Conservation (phyloP, 192 early-diverging fungal species). For the Entrophospora sp. region DNA sequence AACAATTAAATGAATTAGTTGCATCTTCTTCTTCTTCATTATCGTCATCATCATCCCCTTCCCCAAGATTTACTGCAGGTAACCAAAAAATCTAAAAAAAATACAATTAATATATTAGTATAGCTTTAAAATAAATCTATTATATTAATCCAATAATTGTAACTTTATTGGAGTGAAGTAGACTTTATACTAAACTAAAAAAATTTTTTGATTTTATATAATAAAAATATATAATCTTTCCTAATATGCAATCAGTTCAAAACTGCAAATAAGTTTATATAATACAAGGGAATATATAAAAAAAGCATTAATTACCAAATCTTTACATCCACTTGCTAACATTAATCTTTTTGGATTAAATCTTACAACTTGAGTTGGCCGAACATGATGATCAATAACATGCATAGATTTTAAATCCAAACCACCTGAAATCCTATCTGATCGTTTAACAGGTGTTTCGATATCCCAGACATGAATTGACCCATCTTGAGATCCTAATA, state of each 20-base stretch:
- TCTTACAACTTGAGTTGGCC: conserved; percentile 46
- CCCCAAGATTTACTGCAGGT: too few species aligned
- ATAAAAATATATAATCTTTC: neutral
- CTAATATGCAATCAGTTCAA: neutral
- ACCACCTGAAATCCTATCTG: conserved; percentile 17
- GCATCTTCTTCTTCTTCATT: too few species aligned
- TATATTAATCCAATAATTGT: too few species aligned
- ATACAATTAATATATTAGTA: too few species aligned
- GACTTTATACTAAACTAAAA: too few species aligned
- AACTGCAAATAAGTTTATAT: neutral
- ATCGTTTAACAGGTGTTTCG: conserved; percentile 32
- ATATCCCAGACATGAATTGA: conserved; percentile 57
- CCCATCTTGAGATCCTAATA: conserved; percentile 55
- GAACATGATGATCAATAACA: conserved; percentile 36
- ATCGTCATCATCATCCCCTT: too few species aligned
- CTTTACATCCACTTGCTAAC: conserved; percentile 58
- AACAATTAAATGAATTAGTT: too few species aligned
- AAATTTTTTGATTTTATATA: too few species aligned
- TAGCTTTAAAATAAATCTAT: too few species aligned
- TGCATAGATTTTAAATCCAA: conserved; percentile 29
- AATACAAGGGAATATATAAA: neutral
- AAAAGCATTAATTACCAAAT: conserved; percentile 47
- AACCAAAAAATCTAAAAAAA: too few species aligned
- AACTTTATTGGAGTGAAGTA: too few species aligned
- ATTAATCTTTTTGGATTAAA: conserved; percentile 72